A percentile compares a stretch with the other conserved stretches of the same genome.
These are phyloP conservation scores for Pistacia atlantica DNA, from an alignment of 345 rosid species.

Conservation along the genomic window DNA sequence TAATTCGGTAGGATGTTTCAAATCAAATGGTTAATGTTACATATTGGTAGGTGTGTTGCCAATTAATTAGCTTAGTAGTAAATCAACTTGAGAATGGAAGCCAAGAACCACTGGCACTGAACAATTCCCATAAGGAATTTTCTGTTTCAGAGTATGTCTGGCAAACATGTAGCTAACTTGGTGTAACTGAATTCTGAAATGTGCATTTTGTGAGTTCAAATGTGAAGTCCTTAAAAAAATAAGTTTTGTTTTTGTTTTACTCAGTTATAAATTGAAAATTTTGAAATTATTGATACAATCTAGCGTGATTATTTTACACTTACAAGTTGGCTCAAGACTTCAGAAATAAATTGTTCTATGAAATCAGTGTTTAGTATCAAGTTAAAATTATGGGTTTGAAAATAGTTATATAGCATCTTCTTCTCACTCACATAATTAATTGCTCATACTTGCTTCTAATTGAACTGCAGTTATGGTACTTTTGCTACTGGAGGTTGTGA, in stretches of 20 bases:
- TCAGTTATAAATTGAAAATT: not conserved
- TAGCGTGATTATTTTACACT: not conserved
- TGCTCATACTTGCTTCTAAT: constrained; percentile 12
- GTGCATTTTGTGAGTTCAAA: not conserved
- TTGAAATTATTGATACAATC: not conserved
- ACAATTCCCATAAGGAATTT: not conserved
- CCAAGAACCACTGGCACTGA: not conserved
- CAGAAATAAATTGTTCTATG: not conserved
- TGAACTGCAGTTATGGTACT: constrained; percentile 81
- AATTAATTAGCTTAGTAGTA: not conserved
- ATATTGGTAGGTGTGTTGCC: not conserved
- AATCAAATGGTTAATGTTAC: not conserved
- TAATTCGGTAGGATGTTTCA: not conserved
- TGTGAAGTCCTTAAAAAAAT: not conserved
- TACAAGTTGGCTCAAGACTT: not conserved
- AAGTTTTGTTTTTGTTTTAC: not conserved
- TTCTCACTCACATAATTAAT: not conserved
- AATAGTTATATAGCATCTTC: not conserved
- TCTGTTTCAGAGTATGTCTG: not conserved
- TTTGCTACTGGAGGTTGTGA: constrained; percentile 99
- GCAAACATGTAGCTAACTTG: not conserved
- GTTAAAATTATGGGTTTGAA: not conserved
- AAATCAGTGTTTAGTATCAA: not conserved
- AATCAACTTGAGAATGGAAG: not conserved
- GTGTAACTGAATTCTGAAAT: not conserved